Evolutionary conservation across 192 early-diverging fungal species (phyloP), one percentile per base, ranked within the genome.

Genomic region (Ambispora gerdemannii): DNA sequence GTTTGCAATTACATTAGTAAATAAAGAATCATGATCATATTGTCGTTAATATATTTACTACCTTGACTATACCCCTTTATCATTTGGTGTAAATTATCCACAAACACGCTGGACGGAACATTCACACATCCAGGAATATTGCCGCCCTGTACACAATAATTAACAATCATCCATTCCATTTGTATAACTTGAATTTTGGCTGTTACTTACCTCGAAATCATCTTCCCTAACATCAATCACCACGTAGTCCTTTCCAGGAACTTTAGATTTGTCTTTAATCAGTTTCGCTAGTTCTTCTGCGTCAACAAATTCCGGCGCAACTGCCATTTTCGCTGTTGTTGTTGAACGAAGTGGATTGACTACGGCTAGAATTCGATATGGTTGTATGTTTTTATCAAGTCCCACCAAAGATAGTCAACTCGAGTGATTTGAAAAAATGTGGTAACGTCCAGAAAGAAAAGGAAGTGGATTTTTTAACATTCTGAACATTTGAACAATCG

Each of bases 51-150:
- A 1, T 36, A 59, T 4, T 63, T n/a, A 30, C 53, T 55, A 68
- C 67, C 52, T 28, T 70, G 3, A 27, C 67, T 62, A 75, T 88
- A 88, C 53, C 87, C 67, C 17, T 78, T 75, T 61, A 89, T 73
- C 31, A 86, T 31, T 7, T 50, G 61, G 1, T 74, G 78, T 0
- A 84, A 75, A 31, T 59, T 49, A 27, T 84, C 84, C 3, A 72
- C 71, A 50, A 95, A 78, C 30, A 88, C 73, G 11, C 79, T 75
- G 4, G 90, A 84, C 0, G 92, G 92, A 24, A 94, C 79, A 72
- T 97, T 95, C 33, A 86, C 47, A 15, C 88, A 81, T 11, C 87
- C 87, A 0, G 83, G 85, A 55, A 97, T 97, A 78, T 97, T 86
- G 4, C 95, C 94, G 4, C 83, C 84, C 77, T 88, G 72, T 73